phyloP scores from a whole-genome alignment of 257 asterid genomes.

The Echites panduratus region DNA sequence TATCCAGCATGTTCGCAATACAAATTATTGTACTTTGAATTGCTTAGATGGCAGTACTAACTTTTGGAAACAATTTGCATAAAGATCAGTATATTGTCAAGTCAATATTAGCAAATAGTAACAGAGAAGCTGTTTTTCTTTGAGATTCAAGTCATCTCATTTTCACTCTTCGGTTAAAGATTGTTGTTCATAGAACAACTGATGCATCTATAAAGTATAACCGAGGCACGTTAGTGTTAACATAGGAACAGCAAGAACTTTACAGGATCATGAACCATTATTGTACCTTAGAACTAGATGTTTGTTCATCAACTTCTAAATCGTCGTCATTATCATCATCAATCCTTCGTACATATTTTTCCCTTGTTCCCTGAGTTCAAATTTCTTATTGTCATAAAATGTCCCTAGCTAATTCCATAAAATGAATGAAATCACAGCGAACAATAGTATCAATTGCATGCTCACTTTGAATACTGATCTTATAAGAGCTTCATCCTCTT shows the following conservation, averaged over 20 bases:
- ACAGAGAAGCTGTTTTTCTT: no score
- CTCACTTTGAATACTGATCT: constrained; percentile 51
- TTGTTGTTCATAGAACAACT: neutral
- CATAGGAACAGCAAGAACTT: neutral
- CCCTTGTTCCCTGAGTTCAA: constrained; percentile 40
- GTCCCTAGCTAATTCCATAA: neutral
- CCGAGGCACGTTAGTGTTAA: no score
- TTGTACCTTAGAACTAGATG: constrained; percentile 46
- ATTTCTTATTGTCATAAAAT: constrained; percentile 8
- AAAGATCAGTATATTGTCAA: no score
- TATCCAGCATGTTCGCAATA: no score
- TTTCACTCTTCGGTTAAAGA: neutral
- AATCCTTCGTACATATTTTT: constrained; percentile 41
- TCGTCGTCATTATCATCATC: constrained; percentile 51
- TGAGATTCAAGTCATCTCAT: neutral
- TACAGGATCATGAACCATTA: neutral
- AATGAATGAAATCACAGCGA: neutral
- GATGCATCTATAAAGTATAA: neutral
- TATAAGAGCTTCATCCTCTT: constrained; percentile 75
- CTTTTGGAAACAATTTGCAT: no score
- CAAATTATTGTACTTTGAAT: no score
- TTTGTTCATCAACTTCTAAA: constrained; percentile 24
- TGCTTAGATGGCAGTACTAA: no score
- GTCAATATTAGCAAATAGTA: no score
- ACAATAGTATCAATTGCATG: constrained; percentile 1